Conservation (phyloP, 1,139 yeast species). For the Debaryomyces sp. region DNA sequence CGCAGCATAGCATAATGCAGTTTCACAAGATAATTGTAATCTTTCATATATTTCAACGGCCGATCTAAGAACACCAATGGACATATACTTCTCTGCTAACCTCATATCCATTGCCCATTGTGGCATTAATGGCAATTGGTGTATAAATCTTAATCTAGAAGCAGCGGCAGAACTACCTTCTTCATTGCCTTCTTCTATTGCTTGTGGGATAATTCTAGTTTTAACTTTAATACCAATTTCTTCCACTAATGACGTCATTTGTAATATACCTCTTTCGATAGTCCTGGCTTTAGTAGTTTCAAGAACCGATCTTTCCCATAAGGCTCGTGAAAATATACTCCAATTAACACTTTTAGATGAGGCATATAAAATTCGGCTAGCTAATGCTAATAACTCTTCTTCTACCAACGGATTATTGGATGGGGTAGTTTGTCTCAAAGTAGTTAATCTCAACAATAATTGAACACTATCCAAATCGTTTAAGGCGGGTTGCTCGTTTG, state of each 20-base stretch:
- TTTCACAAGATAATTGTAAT: slow-evolving; percentile 74
- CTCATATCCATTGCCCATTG: slow-evolving; percentile 84
- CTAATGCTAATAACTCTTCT: slow-evolving; percentile 79
- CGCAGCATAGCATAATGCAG: slow-evolving; percentile 89
- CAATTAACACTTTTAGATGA: slow-evolving; percentile 60
- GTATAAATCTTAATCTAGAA: slow-evolving; percentile 66
- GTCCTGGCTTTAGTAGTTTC: slow-evolving; percentile 85
- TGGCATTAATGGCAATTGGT: slow-evolving; percentile 76
- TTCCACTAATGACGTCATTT: slow-evolving; percentile 89
- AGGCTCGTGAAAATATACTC: slow-evolving; percentile 77
- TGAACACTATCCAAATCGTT: slow-evolving; percentile 73
- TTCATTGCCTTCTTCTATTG: slow-evolving; percentile 31
- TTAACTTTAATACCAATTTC: slow-evolving; percentile 77
- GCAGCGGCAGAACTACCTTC: slow-evolving; percentile 38
- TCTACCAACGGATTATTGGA: slow-evolving; percentile 69
- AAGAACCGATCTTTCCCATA: slow-evolving; percentile 87
- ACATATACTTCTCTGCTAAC: slow-evolving; percentile 86
- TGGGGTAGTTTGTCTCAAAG: slow-evolving; percentile 73
- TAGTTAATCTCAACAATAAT: slow-evolving; percentile 65
- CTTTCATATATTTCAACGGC: slow-evolving; percentile 91
- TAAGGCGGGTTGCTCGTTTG: slow-evolving; percentile 79
- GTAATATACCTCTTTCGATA: slow-evolving; percentile 90
- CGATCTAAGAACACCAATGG: slow-evolving; percentile 81
- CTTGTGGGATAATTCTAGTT: slow-evolving; percentile 60
- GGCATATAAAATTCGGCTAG: slow-evolving; percentile 67